phyloP scores from a whole-genome alignment of 1,284 basidiomycete genomes.

The Irpex sp. region DNA sequence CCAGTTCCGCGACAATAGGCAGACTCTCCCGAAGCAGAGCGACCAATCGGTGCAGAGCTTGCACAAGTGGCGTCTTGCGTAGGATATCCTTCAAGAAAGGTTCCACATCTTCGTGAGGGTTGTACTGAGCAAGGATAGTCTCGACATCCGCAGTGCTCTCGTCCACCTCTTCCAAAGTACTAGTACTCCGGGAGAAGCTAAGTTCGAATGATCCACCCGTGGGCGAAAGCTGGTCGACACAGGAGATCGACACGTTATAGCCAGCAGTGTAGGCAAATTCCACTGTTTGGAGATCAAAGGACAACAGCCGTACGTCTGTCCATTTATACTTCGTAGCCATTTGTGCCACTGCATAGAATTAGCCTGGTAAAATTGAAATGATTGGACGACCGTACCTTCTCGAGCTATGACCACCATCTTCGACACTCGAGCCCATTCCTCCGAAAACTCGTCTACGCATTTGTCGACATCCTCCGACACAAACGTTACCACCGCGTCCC shows the following conservation, averaged over 20 bases:
- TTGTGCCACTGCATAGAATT: constrained; percentile 58
- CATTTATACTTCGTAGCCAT: constrained; percentile 72
- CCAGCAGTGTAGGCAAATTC: constrained; percentile 76
- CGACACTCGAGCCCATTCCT: constrained; percentile 88
- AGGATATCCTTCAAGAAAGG: constrained; percentile 64
- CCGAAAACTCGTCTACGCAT: constrained; percentile 84
- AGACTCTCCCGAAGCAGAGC: constrained; percentile 67
- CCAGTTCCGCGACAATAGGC: constrained; percentile 67
- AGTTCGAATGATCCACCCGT: constrained; percentile 67
- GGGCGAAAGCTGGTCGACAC: constrained; percentile 64
- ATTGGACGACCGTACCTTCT: constrained; percentile 52
- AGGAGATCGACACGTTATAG: constrained; percentile 71
- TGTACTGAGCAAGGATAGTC: constrained; percentile 29
- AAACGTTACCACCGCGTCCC: constrained; percentile 82
- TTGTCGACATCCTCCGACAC: constrained; percentile 81
- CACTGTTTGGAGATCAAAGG: constrained; percentile 88
- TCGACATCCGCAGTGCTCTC: constrained; percentile 16
- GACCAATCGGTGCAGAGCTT: constrained; percentile 62
- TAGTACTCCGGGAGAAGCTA: constrained; percentile 56
- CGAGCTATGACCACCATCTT: constrained; percentile 91
- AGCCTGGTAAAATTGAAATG: neutral
- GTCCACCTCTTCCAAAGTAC: constrained; percentile 16
- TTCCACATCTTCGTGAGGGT: constrained; percentile 74
- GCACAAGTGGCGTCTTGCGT: constrained; percentile 57
- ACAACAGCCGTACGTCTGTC: constrained; percentile 72